Base-by-base conservation (phyloP, 1,284 basidiomycete species). In the Meripilus lineatus region DNA sequence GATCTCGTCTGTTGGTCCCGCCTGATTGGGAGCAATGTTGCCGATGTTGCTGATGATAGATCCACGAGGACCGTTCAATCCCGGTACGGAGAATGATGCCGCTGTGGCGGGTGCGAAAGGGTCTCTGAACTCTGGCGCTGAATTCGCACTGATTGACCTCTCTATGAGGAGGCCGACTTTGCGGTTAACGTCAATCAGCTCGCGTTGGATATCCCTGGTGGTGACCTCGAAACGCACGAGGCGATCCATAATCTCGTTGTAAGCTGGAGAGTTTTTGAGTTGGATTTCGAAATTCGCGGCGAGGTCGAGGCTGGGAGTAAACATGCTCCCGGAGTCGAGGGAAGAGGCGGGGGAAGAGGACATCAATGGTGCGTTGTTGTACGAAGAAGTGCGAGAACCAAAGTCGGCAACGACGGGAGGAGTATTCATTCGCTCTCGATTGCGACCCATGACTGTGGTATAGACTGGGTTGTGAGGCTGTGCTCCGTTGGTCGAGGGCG, bases 101-200 rank as follows among this genome's bases (percentile, higher is more conserved):
- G 47, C 40, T n/a, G 24, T 10, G 21, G 59, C 48, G 4, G 70
- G 57, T 21, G 84, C 79, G 56, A 89, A 89, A 0, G 86, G 87
- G 56, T 89, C 80, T 59, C 84, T 82, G 68, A 89, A 89, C 53
- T 88, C 84, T 15, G 81, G 81, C 43, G 81, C 74, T 13, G 63
- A 61, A 40, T 58, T 65, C 33, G 64, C 48, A 44, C 50, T 63
- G 22, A 82, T 56, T 6, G 76, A 73, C 30, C 83, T 77, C 48
- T 91, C 87, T 32, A 91, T 69, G 42, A 92, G 71, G 11, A 89
- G 58, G 57, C 83, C 79, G 43, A 92, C 77, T 65, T 91, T 91
- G 56, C 78, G 77, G 49, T 82, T 77, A 37, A 93, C 71, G 55
- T 89, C 85, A 5, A 70, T 70, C 30, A 92, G 69, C 54, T 89